Conservation (phyloP, 352 stramenopile species). For the Phytopythium vexans region DNA sequence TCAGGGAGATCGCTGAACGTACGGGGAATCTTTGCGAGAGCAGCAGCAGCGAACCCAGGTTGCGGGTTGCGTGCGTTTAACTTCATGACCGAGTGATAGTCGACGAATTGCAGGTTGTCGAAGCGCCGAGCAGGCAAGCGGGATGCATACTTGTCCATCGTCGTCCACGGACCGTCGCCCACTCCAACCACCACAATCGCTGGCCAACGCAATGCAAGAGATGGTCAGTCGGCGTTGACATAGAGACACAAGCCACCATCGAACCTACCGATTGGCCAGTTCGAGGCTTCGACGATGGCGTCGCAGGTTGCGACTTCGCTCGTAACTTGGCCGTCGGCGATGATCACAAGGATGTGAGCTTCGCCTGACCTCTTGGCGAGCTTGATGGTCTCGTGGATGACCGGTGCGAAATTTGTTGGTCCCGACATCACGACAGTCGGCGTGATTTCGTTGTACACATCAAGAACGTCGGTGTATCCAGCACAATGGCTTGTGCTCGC, state of each 20-base stretch:
- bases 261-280: slow-evolving; percentile 31
- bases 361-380: slow-evolving; percentile 31
- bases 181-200: slow-evolving; percentile 78
- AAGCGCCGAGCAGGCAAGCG: slow-evolving; percentile 17
- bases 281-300: slow-evolving; percentile 69
- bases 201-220: neutral
- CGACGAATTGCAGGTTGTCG: slow-evolving; percentile 88
- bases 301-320: slow-evolving; percentile 49
- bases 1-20: slow-evolving; percentile 3
- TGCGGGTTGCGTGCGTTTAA: slow-evolving; percentile 31
- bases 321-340: slow-evolving; percentile 60
- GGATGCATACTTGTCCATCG: slow-evolving; percentile 80
- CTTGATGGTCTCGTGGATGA: slow-evolving; percentile 63
- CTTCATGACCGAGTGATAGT: slow-evolving; percentile 70
- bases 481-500: slow-evolving; percentile 31
- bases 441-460: slow-evolving; percentile 59
- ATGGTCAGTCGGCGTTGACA: neutral
- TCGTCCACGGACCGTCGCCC: slow-evolving; percentile 78
- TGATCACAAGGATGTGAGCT: slow-evolving; percentile 80
- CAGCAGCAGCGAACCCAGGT: slow-evolving; percentile 32
- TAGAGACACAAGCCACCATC: neutral
- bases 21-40: slow-evolving; percentile 45
- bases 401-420: slow-evolving; percentile 71
- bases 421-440: slow-evolving; percentile 51
- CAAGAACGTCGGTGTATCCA: slow-evolving; percentile 57